These are phyloP conservation scores for Phytopythium delawarense DNA, from an alignment of 352 stramenopile genomes.

Conservation along the genomic window DNA sequence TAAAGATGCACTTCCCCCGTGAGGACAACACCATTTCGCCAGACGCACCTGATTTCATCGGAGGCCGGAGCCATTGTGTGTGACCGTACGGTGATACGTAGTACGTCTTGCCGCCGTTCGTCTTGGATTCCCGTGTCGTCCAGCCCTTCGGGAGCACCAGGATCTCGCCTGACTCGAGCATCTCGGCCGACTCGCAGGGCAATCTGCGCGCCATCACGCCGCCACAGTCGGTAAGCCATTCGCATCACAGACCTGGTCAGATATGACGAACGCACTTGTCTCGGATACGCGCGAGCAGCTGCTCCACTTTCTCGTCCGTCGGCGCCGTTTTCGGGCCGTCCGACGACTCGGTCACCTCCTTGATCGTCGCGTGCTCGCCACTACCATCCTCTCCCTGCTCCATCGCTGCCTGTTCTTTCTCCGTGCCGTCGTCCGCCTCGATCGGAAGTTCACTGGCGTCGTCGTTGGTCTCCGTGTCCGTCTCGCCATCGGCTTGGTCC, in stretches of 20 bases:
- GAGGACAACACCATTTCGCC: neutral
- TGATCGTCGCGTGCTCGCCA: slow-evolving; percentile 43
- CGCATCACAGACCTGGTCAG: neutral
- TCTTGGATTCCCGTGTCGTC: slow-evolving; percentile 76
- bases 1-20: neutral
- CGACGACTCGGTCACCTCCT: slow-evolving; percentile 27
- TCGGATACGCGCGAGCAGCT: slow-evolving; percentile 55
- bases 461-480: slow-evolving; percentile 3
- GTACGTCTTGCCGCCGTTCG: slow-evolving; percentile 83
- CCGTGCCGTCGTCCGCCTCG: neutral
- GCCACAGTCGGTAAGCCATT: neutral
- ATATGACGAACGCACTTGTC: slow-evolving; percentile 27
- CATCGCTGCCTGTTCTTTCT: neutral
- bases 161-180: slow-evolving; percentile 72
- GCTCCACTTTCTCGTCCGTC: slow-evolving; percentile 61
- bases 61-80: slow-evolving; percentile 78
- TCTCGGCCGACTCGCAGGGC: slow-evolving; percentile 49
- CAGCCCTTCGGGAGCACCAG: slow-evolving; percentile 73
- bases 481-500: neutral
- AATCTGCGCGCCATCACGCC: slow-evolving; percentile 19
- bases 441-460: neutral
- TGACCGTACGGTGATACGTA: slow-evolving; percentile 82
- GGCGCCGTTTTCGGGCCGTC: slow-evolving; percentile 22
- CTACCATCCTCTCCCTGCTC: slow-evolving; percentile 12
- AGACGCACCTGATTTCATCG: slow-evolving; percentile 53